phyloP scores from a whole-genome alignment of 225 moss, liverwort and hornwort species.

The Polytrichum commune region DNA sequence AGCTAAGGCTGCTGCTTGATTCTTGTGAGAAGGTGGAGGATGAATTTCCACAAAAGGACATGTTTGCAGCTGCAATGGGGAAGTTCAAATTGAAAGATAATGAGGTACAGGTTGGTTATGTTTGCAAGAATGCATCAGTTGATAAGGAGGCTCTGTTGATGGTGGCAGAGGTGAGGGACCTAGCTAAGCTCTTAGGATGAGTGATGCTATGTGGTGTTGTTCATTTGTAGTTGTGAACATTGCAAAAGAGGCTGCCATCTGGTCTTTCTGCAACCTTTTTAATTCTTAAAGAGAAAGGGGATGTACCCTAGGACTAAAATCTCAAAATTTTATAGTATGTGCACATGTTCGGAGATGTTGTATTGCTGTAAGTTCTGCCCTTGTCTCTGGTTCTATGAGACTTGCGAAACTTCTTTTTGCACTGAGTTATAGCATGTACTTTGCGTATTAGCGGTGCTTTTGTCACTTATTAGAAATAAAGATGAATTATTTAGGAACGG shows the following conservation, averaged over 20 bases:
- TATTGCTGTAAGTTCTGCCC: constrained; percentile 32
- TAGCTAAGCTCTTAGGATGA: constrained; percentile 26
- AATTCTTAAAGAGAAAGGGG: constrained; percentile 17
- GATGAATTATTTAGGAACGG: not conserved
- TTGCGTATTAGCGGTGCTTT: constrained; percentile 5
- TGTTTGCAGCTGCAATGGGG: constrained; percentile 32
- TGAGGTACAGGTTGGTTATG: constrained; percentile 31
- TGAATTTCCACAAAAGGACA: constrained; percentile 27
- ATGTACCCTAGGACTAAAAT: constrained; percentile 14
- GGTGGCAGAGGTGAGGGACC: constrained; percentile 21
- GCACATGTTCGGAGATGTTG: constrained; percentile 38
- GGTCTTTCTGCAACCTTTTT: constrained; percentile 12
- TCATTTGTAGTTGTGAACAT: constrained; percentile 19
- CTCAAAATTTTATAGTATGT: constrained; percentile 33
- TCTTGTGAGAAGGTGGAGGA: constrained; percentile 45
- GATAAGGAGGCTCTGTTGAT: constrained; percentile 40
- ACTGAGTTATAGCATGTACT: constrained; percentile 36
- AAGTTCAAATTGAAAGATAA: constrained; percentile 36
- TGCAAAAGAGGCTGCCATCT: constrained; percentile 3
- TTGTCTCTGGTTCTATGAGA: constrained; percentile 36
- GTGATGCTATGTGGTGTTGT: not conserved
- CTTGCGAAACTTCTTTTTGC: constrained; percentile 37
- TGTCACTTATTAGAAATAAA: constrained; percentile 1
- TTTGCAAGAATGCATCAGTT: constrained; percentile 44
- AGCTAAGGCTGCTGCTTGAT: constrained; percentile 40